Conservation (phyloP, 345 rosid species). For the Sonneratia caseolaris region DNA sequence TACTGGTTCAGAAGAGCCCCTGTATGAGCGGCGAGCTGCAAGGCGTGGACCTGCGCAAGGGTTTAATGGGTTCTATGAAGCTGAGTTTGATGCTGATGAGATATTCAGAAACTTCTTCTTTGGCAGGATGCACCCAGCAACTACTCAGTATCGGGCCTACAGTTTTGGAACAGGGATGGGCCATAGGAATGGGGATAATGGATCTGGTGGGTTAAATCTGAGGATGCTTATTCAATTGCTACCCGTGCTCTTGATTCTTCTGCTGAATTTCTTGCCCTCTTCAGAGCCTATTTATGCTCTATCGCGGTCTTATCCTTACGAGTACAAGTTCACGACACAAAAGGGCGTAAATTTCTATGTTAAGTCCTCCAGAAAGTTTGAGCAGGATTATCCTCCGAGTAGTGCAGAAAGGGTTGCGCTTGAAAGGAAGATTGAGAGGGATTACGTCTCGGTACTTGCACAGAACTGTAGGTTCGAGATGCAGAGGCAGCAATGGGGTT, state of each 20-base stretch:
- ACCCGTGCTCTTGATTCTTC: conserved; percentile 61
- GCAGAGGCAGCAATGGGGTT: conserved; percentile 89
- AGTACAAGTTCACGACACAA: conserved; percentile 55
- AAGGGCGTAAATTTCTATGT: conserved; percentile 79
- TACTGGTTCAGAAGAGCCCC: conserved; percentile 69
- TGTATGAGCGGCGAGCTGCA: conserved; percentile 37
- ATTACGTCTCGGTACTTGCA: conserved; percentile 51
- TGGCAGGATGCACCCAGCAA: conserved; percentile 71
- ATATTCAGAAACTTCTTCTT: conserved; percentile 88
- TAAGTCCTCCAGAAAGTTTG: conserved; percentile 52
- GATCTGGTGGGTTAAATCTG: conserved; percentile 51
- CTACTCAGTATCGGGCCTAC: conserved; percentile 55
- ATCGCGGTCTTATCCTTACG: conserved; percentile 65
- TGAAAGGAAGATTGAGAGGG: conserved; percentile 63
- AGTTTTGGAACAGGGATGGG: conserved; percentile 64
- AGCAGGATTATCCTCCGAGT: conserved; percentile 53
- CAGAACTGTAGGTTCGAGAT: conserved; percentile 80
- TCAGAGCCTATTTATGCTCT: conserved; percentile 62
- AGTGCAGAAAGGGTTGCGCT: conserved; percentile 37
- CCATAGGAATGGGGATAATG: conserved; percentile 38
- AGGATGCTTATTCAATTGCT: conserved; percentile 64
- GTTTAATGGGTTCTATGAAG: conserved; percentile 55
- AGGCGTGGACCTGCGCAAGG: conserved; percentile 29
- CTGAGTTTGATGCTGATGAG: conserved; percentile 84
- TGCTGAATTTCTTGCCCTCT: conserved; percentile 69